Conservation (phyloP, 2,329 filamentous ascomycete species). For the Catunica adiposa region DNA sequence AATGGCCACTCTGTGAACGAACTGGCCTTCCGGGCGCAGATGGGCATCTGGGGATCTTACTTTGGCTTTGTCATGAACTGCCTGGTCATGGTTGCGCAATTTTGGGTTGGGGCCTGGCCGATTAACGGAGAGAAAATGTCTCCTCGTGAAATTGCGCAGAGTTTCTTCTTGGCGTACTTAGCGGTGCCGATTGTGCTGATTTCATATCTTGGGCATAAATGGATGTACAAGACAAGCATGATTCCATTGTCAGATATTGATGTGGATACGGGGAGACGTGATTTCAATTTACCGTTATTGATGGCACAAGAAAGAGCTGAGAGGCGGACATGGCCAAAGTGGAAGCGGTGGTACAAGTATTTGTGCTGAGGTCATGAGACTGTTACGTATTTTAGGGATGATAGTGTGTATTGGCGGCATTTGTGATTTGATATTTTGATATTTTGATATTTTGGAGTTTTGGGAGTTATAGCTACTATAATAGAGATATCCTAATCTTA, state of each 20-base stretch:
- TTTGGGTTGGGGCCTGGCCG: slow-evolving; percentile 74
- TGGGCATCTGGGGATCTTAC: slow-evolving; percentile 66
- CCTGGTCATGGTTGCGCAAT: slow-evolving; percentile 64
- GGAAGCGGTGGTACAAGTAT: slow-evolving; percentile 62
- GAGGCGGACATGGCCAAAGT: slow-evolving; percentile 50
- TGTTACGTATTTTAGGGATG: no score
- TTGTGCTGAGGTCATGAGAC: slow-evolving; percentile 54
- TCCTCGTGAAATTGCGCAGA: slow-evolving; percentile 32
- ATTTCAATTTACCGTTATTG: slow-evolving; percentile 65
- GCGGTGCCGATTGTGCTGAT: slow-evolving; percentile 50
- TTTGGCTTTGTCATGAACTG: slow-evolving; percentile 60
- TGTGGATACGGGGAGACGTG: slow-evolving; percentile 65
- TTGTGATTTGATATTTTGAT: neutral
- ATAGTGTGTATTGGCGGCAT: no score
- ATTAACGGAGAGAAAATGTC: slow-evolving; percentile 37
- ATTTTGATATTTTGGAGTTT: no score
- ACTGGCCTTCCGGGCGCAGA: slow-evolving; percentile 65
- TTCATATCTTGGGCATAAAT: slow-evolving; percentile 61
- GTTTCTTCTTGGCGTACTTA: slow-evolving; percentile 60
- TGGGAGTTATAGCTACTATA: no score
- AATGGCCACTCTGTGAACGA: slow-evolving; percentile 57
- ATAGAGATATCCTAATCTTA: no score
- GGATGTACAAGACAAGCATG: slow-evolving; percentile 52
- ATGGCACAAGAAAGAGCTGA: slow-evolving; percentile 69
- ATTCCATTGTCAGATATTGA: slow-evolving; percentile 64